These are phyloP conservation scores for Tetrahymena borealis DNA, from an alignment of 73 alveolate genomes.

Conservation along the genomic window DNA sequence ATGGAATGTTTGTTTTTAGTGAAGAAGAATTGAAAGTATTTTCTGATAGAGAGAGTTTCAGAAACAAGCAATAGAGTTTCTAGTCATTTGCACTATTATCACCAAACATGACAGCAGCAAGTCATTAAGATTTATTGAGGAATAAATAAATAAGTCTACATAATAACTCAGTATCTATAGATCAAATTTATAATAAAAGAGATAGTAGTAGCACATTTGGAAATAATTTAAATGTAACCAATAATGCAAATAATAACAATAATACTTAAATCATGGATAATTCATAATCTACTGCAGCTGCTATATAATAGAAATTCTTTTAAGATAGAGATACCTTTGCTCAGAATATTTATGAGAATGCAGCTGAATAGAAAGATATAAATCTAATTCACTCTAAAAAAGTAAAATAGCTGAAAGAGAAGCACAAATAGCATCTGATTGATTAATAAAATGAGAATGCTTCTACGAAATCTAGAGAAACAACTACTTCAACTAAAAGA, in stretches of 20 bases:
- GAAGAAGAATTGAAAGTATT: not conserved
- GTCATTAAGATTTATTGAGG: not conserved
- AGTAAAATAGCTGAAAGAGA: not conserved
- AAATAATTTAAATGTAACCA: not conserved
- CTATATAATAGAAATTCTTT: not conserved
- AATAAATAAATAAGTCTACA: not conserved
- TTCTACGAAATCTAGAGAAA: not conserved
- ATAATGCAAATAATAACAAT: too few relatives aligned
- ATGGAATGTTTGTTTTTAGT: not conserved
- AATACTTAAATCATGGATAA: not conserved
- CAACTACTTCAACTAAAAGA: not conserved
- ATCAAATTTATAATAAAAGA: not conserved
- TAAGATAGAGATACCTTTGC: not conserved
- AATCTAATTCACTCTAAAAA: not conserved
- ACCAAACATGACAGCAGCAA: too few relatives aligned
- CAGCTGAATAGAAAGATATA: not conserved
- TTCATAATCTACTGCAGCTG: not conserved
- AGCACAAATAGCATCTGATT: not conserved
- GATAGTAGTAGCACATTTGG: not conserved
- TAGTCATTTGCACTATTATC: too few relatives aligned
- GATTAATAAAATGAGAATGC: not conserved
- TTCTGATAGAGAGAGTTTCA: not conserved
- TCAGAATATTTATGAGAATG: not conserved
- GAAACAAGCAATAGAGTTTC: not conserved
- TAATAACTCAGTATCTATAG: not conserved